Evolutionary conservation across 768 basidiomycete species (phyloP), one percentile per base, ranked within the genome.

Genomic region (Paxillus rubicundulus): DNA sequence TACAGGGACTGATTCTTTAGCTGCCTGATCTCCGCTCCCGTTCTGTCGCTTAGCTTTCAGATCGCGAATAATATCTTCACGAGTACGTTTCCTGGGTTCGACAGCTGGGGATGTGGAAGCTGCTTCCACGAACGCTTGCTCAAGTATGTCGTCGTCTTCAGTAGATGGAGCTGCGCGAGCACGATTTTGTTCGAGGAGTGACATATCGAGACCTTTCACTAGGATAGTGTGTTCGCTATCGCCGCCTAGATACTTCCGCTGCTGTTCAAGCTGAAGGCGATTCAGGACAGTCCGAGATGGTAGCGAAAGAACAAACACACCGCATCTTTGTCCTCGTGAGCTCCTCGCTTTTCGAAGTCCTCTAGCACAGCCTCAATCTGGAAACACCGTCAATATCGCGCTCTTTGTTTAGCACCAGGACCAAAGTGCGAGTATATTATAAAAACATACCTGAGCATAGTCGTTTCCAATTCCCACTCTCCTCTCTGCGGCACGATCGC

Each of bases 181-280:
- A 69, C 85, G 92, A 57, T 88, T 85, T 59, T 92, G 89, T 62
- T 92, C 88, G 14, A 97, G 76, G 7, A 97, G 79, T 0, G 91
- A 87, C 58, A 87, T 78, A 64, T 98, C 95, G 42, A 98, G 83
- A 24, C 92, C 92, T 63, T 93, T 96, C 38, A 94, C 90, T 10
- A 94, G 81, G 51, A 94, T 80, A 10, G 90, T 85, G 65, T 95
- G 92, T 52, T 88, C 79, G 38, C 84, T 82, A 66, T 96, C 91
- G 34, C 92, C 90, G 16, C 92, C 92, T 5, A 93, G 80, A 65
- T 89, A 90, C 51, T 75, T 77, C 33, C 92, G 77, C 63, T 91
- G 81, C 49, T 82, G 78, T 49, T 90, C 89, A 16, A 91, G 74
- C 87, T 90, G 56, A n/a, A 40, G 17, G 38, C 10, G 42, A 45